phyloP scores from a whole-genome alignment of 768 basidiomycete species.

The Auriscalpium microsporum region DNA sequence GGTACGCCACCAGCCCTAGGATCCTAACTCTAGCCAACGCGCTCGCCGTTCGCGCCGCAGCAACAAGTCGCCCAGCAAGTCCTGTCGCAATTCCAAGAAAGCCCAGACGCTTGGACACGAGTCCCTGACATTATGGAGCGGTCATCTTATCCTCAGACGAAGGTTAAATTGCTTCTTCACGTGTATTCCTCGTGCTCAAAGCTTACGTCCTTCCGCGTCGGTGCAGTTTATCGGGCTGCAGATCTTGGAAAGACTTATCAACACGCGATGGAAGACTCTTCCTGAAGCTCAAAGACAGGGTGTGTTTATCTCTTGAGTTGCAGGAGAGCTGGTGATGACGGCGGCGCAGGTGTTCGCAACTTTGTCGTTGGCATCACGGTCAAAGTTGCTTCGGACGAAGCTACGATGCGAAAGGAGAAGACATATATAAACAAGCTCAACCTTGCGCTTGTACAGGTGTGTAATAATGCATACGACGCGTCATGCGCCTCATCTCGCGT shows the following conservation, averaged over 20 bases:
- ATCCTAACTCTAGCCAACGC: not conserved
- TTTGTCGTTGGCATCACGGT: conserved; percentile 92
- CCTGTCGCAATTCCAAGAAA: conserved; percentile 93
- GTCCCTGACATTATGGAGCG: conserved; percentile 90
- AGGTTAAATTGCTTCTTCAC: conserved; percentile 35
- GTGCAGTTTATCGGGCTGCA: conserved; percentile 89
- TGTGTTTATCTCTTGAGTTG: conserved; percentile 20
- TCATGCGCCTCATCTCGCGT: not conserved
- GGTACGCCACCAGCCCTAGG: conserved; percentile 37
- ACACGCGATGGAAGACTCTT: conserved; percentile 91
- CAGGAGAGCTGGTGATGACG: conserved; percentile 5
- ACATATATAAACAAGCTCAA: conserved; percentile 95
- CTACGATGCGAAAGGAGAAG: conserved; percentile 83
- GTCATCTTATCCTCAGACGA: conserved; percentile 79
- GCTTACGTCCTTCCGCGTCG: no score
- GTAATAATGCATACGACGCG: conserved; percentile 13
- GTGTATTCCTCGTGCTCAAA: not conserved
- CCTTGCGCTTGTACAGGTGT: conserved; percentile 86
- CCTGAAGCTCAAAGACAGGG: conserved; percentile 93
- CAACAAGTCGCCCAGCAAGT: conserved; percentile 93
- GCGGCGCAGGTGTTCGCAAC: conserved; percentile 75
- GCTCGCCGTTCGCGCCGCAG: conserved; percentile 31
- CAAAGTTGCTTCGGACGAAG: conserved; percentile 88
- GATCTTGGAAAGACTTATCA: conserved; percentile 93
- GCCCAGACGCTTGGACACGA: conserved; percentile 94